phyloP scores from a whole-genome alignment of 148 eudicot genomes.

The Spergularia marina region DNA sequence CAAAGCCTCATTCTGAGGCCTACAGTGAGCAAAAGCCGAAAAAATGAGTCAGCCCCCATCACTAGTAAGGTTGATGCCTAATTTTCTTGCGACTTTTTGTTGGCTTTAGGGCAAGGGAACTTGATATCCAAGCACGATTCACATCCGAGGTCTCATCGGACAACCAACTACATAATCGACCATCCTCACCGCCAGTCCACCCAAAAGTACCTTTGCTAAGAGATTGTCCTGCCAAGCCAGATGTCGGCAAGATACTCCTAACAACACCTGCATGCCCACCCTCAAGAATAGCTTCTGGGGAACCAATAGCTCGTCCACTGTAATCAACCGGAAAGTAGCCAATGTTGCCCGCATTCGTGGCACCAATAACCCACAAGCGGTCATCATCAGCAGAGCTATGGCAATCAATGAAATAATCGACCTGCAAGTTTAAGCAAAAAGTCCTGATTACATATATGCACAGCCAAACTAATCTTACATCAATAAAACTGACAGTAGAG shows the following conservation, averaged over 20 bases:
- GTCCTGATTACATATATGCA: neutral
- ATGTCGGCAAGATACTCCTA: slow-evolving; percentile 64
- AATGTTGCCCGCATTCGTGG: slow-evolving; percentile 70
- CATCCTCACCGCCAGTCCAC: slow-evolving; percentile 99
- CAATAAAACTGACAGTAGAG: neutral
- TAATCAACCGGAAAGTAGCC: slow-evolving; percentile 82
- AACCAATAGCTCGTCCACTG: slow-evolving; percentile 34
- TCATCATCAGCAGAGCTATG: slow-evolving; percentile 61
- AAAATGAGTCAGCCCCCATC: neutral
- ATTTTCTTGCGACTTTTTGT: slow-evolving; percentile 47
- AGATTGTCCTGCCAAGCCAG: slow-evolving; percentile 28
- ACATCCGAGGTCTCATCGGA: slow-evolving; percentile 54
- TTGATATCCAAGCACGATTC: slow-evolving; percentile 76
- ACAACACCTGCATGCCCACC: slow-evolving; percentile 83
- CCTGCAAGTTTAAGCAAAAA: slow-evolving; percentile 37
- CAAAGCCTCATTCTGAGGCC: neutral
- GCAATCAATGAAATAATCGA: slow-evolving; percentile 95
- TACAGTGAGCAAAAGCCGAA: neutral
- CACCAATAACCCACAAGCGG: slow-evolving; percentile 77
- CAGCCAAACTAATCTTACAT: neutral
- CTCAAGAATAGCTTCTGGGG: slow-evolving; percentile 80
- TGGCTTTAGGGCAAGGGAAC: slow-evolving; percentile 48
- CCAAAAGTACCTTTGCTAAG: slow-evolving; percentile 61
- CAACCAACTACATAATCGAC: slow-evolving; percentile 89
- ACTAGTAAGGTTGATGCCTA: slow-evolving; percentile 75